A percentile compares a stretch with the other conserved stretches of the same genome.
Conservation (phyloP, 805 yeast species). For the Kurtzmaniella cleridarum region DNA sequence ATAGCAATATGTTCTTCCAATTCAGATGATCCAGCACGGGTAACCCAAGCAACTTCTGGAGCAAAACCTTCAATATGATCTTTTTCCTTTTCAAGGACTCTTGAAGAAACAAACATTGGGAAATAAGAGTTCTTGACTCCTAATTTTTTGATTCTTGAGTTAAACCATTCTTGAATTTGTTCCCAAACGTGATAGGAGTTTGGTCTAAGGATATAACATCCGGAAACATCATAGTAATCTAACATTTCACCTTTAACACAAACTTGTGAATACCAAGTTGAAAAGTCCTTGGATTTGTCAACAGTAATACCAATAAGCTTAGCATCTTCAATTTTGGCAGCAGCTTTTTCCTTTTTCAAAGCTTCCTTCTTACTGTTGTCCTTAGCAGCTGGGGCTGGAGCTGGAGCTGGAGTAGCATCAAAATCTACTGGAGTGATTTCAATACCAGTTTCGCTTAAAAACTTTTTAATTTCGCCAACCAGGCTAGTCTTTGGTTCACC, state of each 20-base stretch:
- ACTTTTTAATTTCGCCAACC: constrained; percentile 42
- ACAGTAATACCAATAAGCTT: constrained; percentile 94
- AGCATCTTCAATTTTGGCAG: constrained; percentile 71
- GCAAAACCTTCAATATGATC: constrained; percentile 99
- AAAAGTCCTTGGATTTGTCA: constrained; percentile 85
- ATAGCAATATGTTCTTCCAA: constrained; percentile 98
- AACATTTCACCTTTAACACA: constrained; percentile 96
- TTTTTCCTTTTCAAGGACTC: constrained; percentile 93
- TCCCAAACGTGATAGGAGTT: constrained; percentile 95
- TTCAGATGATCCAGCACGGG: constrained; percentile 90
- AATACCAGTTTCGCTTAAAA: constrained; percentile 45
- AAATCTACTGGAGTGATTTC: constrained; percentile 54
- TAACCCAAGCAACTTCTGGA: constrained; percentile 99
- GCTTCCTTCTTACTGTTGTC: constrained; percentile 22
- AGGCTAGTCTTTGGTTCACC: constrained; percentile 46
- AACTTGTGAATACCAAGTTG: constrained; percentile 97
- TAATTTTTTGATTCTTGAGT: constrained; percentile 69
- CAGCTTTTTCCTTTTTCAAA: constrained; percentile 32
- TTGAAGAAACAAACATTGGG: constrained; percentile 96
- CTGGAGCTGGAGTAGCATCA: constrained; percentile 34
- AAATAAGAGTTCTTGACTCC: constrained; percentile 95
- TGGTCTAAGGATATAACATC: constrained; percentile 97
- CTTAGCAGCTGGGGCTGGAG: constrained; percentile 32
- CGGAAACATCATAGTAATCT: constrained; percentile 97
- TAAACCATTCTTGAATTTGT: constrained; percentile 82